Base-by-base conservation (phyloP, 768 basidiomycete genomes). In the Lanmaoa pseudosensibilis region DNA sequence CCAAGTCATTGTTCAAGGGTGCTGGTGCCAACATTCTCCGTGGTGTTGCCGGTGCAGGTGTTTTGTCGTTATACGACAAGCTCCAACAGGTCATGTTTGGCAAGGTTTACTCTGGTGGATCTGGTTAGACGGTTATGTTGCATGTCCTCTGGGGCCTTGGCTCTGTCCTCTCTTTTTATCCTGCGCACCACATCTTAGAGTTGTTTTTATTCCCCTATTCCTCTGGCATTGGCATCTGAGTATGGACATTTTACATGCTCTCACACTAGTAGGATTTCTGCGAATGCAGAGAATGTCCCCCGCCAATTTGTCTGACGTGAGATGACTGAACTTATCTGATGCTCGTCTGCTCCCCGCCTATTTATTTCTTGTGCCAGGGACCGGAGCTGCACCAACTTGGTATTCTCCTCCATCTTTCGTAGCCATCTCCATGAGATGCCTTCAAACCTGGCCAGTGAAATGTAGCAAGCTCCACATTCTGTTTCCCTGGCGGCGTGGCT, bases 1-100 rank as follows among this genome's bases (percentile, higher is more conserved):
- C 80, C 57, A 90, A 88, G 77, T 98, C 96, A 11, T 84, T 98
- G 72, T 98, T 98, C 89, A 97, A 98, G 88, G 95, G 96, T 82
- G 95, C 94, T 71, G 95, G 91, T 85, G 92, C 85, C 69, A 88
- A 88, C 77, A 88, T 93, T 63, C 92, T 98, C 69, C 95, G 96
- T 87, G 96, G 96, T 85, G 94, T 99, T 73, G 96, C 97, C 74
- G 97, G 97, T 81, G 96, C 96, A 75, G 96, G 96, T 93, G 97
- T 98, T 68, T 78, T 99, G 73, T 98, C 97, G 50, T 81, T 98
- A 60, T 98, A 98, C 80, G 97, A 98, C 87, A 96, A 98, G 81
- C 86, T 97, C 71, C 96, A 98, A 77, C 82, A 92, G 74, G 75
- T 93, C 67, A 77, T 95, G 83, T 98, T 98, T 79, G 94, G 95